Evolutionary conservation across 257 asterid species (phyloP).

Genomic region (Echium plantagineum): DNA sequence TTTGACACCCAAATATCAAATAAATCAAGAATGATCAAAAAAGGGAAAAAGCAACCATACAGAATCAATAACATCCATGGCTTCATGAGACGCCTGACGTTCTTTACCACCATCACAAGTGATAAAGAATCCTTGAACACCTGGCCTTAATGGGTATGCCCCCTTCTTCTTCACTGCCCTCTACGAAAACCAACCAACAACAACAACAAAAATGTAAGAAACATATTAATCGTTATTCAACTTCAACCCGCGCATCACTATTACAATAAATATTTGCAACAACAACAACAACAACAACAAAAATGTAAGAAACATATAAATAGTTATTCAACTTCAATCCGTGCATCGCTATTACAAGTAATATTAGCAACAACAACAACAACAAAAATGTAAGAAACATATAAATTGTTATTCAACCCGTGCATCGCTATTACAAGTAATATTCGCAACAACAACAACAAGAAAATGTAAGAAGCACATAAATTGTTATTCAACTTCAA

Average conservation of each 20-base stretch:
- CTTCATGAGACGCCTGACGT: conserved; percentile 76
- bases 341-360: too few species aligned
- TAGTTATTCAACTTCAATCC: too few species aligned
- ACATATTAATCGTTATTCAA: not conserved
- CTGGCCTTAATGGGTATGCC: conserved; percentile 66
- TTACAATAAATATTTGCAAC: too few species aligned
- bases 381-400: not conserved
- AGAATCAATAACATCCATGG: conserved; percentile 75
- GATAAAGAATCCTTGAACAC: conserved; percentile 84
- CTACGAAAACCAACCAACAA: conserved; percentile 28
- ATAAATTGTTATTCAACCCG: too few species aligned
- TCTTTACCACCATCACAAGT: conserved; percentile 98
- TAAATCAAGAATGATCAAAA: not conserved
- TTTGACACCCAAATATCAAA: not conserved
- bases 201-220: not conserved
- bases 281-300: conserved; percentile 1
- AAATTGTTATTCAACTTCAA: too few species aligned
- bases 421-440: too few species aligned
- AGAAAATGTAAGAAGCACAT: too few species aligned
- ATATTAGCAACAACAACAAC: not conserved
- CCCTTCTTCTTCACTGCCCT: conserved; percentile 84
- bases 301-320: too few species aligned
- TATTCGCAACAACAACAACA: too few species aligned
- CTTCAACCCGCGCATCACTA: too few species aligned
- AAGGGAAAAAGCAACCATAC: conserved; percentile 27